phyloP scores from a whole-genome alignment of 1,284 basidiomycete genomes.

The Ganoderma sinense region DNA sequence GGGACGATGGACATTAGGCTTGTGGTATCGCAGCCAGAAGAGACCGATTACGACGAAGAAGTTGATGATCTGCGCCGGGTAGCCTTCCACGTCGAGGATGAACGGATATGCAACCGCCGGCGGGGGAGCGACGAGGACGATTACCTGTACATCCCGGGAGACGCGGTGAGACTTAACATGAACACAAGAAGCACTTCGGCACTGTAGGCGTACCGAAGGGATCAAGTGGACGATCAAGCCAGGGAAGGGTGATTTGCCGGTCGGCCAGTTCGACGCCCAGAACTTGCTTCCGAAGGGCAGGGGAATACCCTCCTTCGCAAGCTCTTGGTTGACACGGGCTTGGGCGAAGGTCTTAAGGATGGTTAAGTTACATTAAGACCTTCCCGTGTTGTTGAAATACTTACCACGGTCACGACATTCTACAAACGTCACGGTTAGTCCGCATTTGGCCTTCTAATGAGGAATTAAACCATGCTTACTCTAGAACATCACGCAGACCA shows the following conservation, averaged over 20 bases:
- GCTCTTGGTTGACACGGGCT: conserved; percentile 42
- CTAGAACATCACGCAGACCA: conserved; percentile 34
- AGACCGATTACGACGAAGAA: conserved; percentile 63
- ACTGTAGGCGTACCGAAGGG: conserved; percentile 56
- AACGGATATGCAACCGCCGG: conserved; percentile 75
- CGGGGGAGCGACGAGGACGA: conserved; percentile 62
- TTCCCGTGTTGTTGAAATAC: conserved; percentile 5
- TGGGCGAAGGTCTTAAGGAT: conserved; percentile 36
- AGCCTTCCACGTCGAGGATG: conserved; percentile 66
- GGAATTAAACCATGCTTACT: background rate
- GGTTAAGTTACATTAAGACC: background rate
- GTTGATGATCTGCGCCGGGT: conserved; percentile 64
- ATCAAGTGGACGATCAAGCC: conserved; percentile 66
- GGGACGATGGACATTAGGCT: conserved; percentile 55
- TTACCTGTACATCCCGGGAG: conserved; percentile 45
- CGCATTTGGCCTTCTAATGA: background rate
- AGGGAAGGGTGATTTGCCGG: conserved; percentile 63
- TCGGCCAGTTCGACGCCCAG: conserved; percentile 74
- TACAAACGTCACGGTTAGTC: conserved; percentile 2
- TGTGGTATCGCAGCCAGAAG: conserved; percentile 61
- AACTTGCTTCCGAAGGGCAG: conserved; percentile 68
- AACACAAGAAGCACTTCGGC: conserved; percentile 35
- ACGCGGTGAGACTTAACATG: background rate
- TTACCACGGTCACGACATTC: conserved; percentile 41
- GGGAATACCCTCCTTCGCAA: conserved; percentile 58